Percentiles rank a stretch among this genome's conserved stretches.
These are phyloP conservation scores for Sonneratia caseolaris DNA, from an alignment of 345 rosid species.

Conservation along the genomic window DNA sequence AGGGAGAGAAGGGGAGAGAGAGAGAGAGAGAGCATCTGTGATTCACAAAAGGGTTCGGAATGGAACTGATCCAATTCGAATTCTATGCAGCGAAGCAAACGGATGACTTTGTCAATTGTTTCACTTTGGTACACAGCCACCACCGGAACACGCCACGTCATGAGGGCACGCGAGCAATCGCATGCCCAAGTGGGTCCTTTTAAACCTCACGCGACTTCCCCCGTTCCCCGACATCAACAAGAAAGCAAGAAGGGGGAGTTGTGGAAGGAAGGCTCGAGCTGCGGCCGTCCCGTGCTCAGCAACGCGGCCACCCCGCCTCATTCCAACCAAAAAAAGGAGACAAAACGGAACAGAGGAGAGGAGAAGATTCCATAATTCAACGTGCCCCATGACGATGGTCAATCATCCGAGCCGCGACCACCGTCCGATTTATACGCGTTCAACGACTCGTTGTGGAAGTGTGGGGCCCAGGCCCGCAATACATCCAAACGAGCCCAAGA, in stretches of 20 bases:
- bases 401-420: neutral
- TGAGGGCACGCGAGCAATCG: neutral
- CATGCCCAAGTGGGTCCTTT: neutral
- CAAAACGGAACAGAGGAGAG: neutral
- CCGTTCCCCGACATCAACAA: neutral
- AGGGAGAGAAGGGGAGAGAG: neutral
- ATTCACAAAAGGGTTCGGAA: neutral
- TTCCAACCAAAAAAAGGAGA: neutral
- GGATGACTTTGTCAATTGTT: neutral
- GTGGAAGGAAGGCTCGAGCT: neutral
- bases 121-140: neutral
- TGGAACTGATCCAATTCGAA: neutral
- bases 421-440: neutral
- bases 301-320: neutral
- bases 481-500: neutral
- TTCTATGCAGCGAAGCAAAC: neutral
- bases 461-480: neutral
- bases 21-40: neutral
- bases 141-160: neutral
- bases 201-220: neutral
- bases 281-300: neutral
- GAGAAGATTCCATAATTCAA: conserved; percentile 2
- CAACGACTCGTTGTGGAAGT: neutral
- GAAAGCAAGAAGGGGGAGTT: neutral
- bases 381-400: neutral